Conservation (phyloP, 225 moss, liverwort and hornwort genomes). For the Polytrichum formosum region DNA sequence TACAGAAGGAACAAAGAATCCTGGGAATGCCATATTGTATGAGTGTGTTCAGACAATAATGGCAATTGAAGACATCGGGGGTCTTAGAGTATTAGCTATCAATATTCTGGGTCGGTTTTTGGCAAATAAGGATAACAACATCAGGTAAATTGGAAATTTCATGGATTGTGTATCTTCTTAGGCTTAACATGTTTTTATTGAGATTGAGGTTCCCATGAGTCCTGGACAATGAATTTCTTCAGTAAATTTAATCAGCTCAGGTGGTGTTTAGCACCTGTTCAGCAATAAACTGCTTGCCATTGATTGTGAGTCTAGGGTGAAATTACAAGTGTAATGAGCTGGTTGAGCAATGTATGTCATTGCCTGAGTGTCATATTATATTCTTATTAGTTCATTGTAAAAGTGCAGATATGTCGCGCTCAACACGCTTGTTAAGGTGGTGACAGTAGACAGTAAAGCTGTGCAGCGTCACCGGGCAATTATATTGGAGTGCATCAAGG, state of each 20-base stretch:
- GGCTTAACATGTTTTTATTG: too few species aligned
- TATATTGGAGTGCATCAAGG: constrained; percentile 94
- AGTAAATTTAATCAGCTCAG: too few species aligned
- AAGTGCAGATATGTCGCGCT: constrained; percentile 85
- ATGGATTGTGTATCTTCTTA: not conserved
- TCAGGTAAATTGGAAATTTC: constrained; percentile 46
- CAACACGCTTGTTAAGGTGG: constrained; percentile 86
- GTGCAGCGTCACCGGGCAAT: constrained; percentile 85
- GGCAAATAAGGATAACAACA: constrained; percentile 84
- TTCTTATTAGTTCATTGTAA: constrained; percentile 5
- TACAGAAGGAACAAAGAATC: constrained; percentile 90
- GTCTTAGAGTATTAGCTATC: constrained; percentile 79
- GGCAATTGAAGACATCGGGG: constrained; percentile 94
- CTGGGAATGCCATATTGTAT: constrained; percentile 96
- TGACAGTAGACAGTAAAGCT: constrained; percentile 85
- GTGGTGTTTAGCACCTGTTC: too few species aligned
- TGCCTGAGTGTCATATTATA: constrained; percentile 3
- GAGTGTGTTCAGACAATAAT: constrained; percentile 95
- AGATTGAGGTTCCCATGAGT: too few species aligned
- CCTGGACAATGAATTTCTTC: too few species aligned
- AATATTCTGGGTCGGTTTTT: constrained; percentile 94
- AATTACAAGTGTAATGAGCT: too few species aligned
- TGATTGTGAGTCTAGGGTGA: too few species aligned
- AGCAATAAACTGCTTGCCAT: too few species aligned
- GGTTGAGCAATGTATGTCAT: too few species aligned